Percentiles rank a stretch among this genome's conserved stretches.
These are phyloP conservation scores for Thymus mandschuricus DNA, from an alignment of 257 asterid species.

Conservation along the genomic window DNA sequence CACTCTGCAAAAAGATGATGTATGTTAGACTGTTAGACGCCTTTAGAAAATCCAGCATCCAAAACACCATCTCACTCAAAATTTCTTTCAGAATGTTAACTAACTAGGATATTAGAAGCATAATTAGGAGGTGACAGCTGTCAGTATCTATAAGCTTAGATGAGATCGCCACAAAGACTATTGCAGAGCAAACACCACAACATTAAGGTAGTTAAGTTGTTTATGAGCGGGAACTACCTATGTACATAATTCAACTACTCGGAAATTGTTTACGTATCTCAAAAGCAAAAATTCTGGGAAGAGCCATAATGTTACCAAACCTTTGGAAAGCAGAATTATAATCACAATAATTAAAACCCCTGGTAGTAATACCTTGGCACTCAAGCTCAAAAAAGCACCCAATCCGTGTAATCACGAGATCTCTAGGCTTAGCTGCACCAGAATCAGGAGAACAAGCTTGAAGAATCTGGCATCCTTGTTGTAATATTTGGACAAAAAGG, in stretches of 20 bases:
- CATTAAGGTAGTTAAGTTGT: neutral
- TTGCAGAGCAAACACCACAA: neutral
- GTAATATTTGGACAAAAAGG: slow-evolving; percentile 88
- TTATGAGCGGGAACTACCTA: slow-evolving; percentile 11
- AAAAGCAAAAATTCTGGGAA: neutral
- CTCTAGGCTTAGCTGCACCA: slow-evolving; percentile 78
- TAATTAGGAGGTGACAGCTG: neutral
- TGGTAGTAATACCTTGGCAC: slow-evolving; percentile 72
- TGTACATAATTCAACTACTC: slow-evolving; percentile 17
- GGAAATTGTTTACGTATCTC: slow-evolving; percentile 1
- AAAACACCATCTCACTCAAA: slow-evolving; percentile 13
- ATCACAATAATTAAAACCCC: slow-evolving; percentile 3
- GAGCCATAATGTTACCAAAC: slow-evolving; percentile 4
- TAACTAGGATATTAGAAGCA: slow-evolving; percentile 16
- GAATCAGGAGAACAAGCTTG: slow-evolving; percentile 84
- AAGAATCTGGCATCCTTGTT: slow-evolving; percentile 97
- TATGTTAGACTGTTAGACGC: slow-evolving; percentile 25
- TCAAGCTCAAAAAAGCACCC: slow-evolving; percentile 99
- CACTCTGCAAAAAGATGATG: slow-evolving; percentile 63
- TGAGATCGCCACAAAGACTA: slow-evolving; percentile 5
- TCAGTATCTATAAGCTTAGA: neutral
- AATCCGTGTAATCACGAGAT: slow-evolving; percentile 85
- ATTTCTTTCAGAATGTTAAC: slow-evolving; percentile 10
- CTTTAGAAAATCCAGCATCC: slow-evolving; percentile 12
- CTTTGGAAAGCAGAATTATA: slow-evolving; percentile 1